These are phyloP conservation scores for Saccharomycopsis olivae DNA, from an alignment of 805 yeast genomes.

Conservation along the genomic window DNA sequence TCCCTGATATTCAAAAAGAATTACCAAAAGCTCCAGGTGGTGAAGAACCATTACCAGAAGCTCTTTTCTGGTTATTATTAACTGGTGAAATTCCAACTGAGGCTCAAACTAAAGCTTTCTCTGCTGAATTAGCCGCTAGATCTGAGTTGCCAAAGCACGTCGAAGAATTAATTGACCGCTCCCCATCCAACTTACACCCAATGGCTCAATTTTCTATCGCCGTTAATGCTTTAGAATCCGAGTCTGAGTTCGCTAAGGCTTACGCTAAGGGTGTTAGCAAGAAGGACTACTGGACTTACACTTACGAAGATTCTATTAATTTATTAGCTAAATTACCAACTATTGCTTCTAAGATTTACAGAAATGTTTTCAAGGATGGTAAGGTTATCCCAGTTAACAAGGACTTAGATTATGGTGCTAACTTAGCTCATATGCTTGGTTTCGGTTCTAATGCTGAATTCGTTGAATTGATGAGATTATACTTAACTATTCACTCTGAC, in stretches of 20 bases:
- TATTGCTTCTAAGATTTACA: conserved; percentile 76
- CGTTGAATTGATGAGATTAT: conserved; percentile 69
- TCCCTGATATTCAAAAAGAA: conserved; percentile 64
- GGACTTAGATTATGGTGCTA: conserved; percentile 57
- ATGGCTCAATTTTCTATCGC: conserved; percentile 88
- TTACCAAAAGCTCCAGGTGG: conserved; percentile 65
- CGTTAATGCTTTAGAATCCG: conserved; percentile 69
- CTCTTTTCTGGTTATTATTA: conserved; percentile 69
- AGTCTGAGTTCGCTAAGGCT: conserved; percentile 77
- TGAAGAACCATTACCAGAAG: conserved; percentile 67
- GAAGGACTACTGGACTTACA: conserved; percentile 76
- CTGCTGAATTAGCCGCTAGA: conserved; percentile 72
- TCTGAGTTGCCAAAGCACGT: conserved; percentile 72
- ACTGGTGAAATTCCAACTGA: conserved; percentile 78
- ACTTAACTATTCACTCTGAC: conserved; percentile 74
- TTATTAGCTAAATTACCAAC: conserved; percentile 72
- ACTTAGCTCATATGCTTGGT: conserved; percentile 47
- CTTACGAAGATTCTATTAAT: conserved; percentile 73
- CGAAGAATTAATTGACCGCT: conserved; percentile 55
- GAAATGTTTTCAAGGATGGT: conserved; percentile 78
- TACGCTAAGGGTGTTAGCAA: conserved; percentile 76
- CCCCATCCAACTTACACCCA: conserved; percentile 73
- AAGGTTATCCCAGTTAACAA: conserved; percentile 42
- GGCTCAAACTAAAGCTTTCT: conserved; percentile 57
- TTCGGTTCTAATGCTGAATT: conserved; percentile 55